Evolutionary conservation across 441 rosid genomes (phyloP), one percentile per base, ranked within the genome.

Genomic region (Aleurites moluccanus): DNA sequence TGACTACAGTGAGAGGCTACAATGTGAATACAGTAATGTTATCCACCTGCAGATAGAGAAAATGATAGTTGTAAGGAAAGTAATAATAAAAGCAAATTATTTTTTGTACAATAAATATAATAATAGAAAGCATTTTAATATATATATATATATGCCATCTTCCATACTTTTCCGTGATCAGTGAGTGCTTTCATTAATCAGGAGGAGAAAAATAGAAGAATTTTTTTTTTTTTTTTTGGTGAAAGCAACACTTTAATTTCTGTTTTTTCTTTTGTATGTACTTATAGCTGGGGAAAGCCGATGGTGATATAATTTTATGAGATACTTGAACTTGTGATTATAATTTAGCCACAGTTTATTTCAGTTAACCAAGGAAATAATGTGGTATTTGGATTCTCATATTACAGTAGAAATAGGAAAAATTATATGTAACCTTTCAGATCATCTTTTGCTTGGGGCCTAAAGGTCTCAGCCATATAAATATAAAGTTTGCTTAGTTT

Each of bases 1-100:
- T 18, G 64, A 76, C 52, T 70, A 16, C 47, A 33, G 61, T 49
- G 23, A 21, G 45, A 70, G 33, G 63, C 52, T 70, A 49, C 28
- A 50, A 28, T 70, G 65, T 45, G 28, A 72, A 55, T 45, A 56
- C 30, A 10, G 50, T 57, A 67, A 62, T 55, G 60, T 14, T 9
- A 73, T 42, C 63, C 44, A 56, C 61, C 81, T 64, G 78, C 63
- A 69, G 1, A n/a, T 30, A 28, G 3, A 64, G 27, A 21, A 28
- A 55, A 64, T 10, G 66, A 13, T 23, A 16, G 23, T 28, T 75
- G 11, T 38, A 50, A 6, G 57, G 9, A 27, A 9, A 30, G 16
- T 64, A 1, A 40, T 4, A 42, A 16, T 1, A 3, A 5, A 15
- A 40, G 53, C 10, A 27, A 63, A 18, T 3, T 4, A 49, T 45